Evolutionary conservation across 805 yeast species (phyloP).

Genomic region (Danielozyma ontarioensis): DNA sequence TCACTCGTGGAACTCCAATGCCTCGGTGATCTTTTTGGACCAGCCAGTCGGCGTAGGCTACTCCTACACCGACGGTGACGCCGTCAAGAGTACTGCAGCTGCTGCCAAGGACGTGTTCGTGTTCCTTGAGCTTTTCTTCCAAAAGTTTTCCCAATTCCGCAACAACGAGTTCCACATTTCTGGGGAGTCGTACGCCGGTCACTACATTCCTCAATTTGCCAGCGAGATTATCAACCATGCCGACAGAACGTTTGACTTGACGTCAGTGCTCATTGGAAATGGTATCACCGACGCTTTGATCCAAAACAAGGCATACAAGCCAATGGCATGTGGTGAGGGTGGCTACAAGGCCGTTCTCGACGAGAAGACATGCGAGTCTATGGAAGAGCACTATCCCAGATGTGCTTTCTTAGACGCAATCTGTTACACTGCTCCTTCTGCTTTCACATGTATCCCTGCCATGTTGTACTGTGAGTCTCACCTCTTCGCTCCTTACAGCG

Average conservation of each 20-base stretch:
- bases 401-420: slow-evolving; percentile 26
- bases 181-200: slow-evolving; percentile 23
- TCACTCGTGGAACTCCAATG: slow-evolving; percentile 86
- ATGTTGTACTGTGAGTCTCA: slow-evolving; percentile 23
- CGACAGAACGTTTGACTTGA: slow-evolving; percentile 29
- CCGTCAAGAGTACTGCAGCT: slow-evolving; percentile 64
- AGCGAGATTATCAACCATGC: slow-evolving; percentile 16
- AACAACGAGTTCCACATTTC: slow-evolving; percentile 30
- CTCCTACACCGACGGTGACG: slow-evolving; percentile 63
- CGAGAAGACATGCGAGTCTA: slow-evolving; percentile 26
- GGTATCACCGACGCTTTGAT: slow-evolving; percentile 41
- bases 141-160: slow-evolving; percentile 68
- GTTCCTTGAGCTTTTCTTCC: slow-evolving; percentile 77
- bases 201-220: slow-evolving; percentile 20
- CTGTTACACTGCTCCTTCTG: slow-evolving; percentile 27
- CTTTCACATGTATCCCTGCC: slow-evolving; percentile 40
- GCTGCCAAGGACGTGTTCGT: slow-evolving; percentile 88
- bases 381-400: slow-evolving; percentile 30
- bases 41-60: slow-evolving; percentile 94
- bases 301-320: slow-evolving; percentile 35
- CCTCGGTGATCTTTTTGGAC: slow-evolving; percentile 85
- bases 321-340: slow-evolving; percentile 45
- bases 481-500: slow-evolving; percentile 24
- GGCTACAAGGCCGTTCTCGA: slow-evolving; percentile 34
- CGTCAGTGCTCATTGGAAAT: slow-evolving; percentile 40